phyloP scores from a whole-genome alignment of 441 rosid species.

The Francoa sonchifolia region DNA sequence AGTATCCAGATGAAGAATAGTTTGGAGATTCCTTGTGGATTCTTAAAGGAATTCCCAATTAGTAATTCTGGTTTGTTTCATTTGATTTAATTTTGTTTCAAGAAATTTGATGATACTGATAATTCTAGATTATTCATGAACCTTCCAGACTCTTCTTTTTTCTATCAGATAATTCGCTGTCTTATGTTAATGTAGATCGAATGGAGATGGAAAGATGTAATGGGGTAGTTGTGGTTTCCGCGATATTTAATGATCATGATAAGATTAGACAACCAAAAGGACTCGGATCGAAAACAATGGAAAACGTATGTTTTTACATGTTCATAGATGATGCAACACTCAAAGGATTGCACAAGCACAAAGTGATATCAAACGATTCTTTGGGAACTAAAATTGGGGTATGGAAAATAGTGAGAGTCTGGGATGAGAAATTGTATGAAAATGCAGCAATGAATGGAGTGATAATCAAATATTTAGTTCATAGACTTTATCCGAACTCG shows the following conservation, averaged over 20 bases:
- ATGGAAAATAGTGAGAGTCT: slow-evolving; percentile 56
- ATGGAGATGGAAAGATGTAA: slow-evolving; percentile 63
- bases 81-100: neutral
- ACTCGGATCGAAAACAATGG: slow-evolving; percentile 53
- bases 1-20: slow-evolving; percentile 18
- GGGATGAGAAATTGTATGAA: slow-evolving; percentile 23
- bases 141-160: neutral
- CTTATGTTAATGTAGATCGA: slow-evolving; percentile 30
- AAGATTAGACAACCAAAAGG: slow-evolving; percentile 77
- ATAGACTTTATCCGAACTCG: slow-evolving; percentile 67
- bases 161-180: neutral
- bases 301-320: slow-evolving; percentile 66
- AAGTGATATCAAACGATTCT: slow-evolving; percentile 24
- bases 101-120: no score
- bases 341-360: slow-evolving; percentile 32
- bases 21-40: slow-evolving; percentile 63
- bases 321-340: slow-evolving; percentile 61
- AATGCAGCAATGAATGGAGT: slow-evolving; percentile 83
- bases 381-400: slow-evolving; percentile 29
- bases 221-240: slow-evolving; percentile 70
- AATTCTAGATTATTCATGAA: no score
- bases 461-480: slow-evolving; percentile 65
- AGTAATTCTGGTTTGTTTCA: slow-evolving; percentile 12
- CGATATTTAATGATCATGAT: slow-evolving; percentile 79
- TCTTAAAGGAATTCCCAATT: slow-evolving; percentile 51